Evolutionary conservation across 1,284 basidiomycete species (phyloP).

Genomic region (Cutaneotrichosporon arboriforme): DNA sequence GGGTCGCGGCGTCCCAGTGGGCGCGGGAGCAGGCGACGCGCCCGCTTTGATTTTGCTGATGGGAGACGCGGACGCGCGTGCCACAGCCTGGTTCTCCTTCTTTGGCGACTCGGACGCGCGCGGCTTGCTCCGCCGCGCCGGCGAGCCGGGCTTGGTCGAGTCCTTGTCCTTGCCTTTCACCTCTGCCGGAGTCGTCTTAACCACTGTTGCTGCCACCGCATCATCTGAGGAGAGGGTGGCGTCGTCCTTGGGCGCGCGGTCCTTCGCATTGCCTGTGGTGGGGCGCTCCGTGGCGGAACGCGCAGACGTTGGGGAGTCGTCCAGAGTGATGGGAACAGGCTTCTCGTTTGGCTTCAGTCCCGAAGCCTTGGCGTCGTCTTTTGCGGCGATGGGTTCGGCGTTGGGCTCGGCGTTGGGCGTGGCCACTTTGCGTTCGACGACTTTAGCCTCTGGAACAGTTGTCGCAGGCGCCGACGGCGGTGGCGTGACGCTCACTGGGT

Average conservation of each 20-base stretch:
- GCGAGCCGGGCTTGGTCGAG: not conserved
- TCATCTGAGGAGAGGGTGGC: too few relatives aligned
- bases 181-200: not conserved
- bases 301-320: too few relatives aligned
- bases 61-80: not conserved
- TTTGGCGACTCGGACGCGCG: not conserved
- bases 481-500: not conserved
- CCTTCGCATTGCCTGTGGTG: too few relatives aligned
- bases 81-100: not conserved
- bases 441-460: not conserved
- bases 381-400: not conserved
- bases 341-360: too few relatives aligned
- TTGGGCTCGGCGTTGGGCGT: too few relatives aligned
- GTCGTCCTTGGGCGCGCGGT: too few relatives aligned
- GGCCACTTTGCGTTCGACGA: not conserved
- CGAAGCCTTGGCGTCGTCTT: too few relatives aligned
- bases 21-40: not conserved
- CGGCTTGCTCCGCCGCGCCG: too few relatives aligned
- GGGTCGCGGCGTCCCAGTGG: not conserved
- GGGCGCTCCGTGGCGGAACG: too few relatives aligned
- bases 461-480: not conserved
- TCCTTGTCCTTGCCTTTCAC: not conserved
- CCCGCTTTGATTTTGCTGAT: too few relatives aligned
- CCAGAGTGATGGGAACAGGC: too few relatives aligned
- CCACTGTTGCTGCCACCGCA: too few relatives aligned